Conservation (phyloP, 2,329 filamentous ascomycete genomes). For the Cadophora gregata region DNA sequence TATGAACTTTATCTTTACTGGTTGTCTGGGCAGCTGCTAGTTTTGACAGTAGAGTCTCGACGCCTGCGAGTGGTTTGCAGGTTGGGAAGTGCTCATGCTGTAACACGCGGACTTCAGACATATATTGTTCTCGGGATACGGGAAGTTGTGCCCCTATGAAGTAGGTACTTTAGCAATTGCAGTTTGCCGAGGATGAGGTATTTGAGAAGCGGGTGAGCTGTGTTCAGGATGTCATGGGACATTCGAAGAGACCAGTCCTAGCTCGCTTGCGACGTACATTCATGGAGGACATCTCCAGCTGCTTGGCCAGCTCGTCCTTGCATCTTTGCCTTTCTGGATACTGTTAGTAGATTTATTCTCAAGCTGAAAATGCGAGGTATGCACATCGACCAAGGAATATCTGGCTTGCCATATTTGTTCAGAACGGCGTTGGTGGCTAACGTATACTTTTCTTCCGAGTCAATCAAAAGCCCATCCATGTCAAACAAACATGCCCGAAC, state of each 20-base stretch:
- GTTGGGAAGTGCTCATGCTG: constrained; percentile 76
- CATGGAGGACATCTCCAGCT: constrained; percentile 67
- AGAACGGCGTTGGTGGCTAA: constrained; percentile 83
- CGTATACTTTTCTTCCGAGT: constrained; percentile 94
- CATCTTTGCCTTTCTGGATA: constrained; percentile 75
- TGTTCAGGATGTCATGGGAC: constrained; percentile 46
- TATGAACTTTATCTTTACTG: constrained; percentile 55
- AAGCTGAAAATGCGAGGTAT: not conserved
- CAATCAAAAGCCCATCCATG: constrained; percentile 96
- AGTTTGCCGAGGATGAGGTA: not conserved
- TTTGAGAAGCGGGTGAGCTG: not conserved
- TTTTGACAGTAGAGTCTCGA: constrained; percentile 68
- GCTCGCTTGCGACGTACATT: constrained; percentile 40
- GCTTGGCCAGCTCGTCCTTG: constrained; percentile 42
- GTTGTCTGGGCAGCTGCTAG: constrained; percentile 48
- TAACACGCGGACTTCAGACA: constrained; percentile 61
- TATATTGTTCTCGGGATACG: constrained; percentile 73
- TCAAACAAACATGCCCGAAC: constrained; percentile 95
- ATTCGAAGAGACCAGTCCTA: not conserved
- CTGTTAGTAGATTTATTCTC: not conserved
- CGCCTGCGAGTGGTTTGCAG: constrained; percentile 80
- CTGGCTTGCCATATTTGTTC: constrained; percentile 72
- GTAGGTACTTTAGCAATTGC: not conserved
- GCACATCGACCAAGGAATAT: constrained; percentile 83
- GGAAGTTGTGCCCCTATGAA: constrained; percentile 76